Evolutionary conservation across 305 asterid species (phyloP).

Genomic region (Fraxinus nigra): DNA sequence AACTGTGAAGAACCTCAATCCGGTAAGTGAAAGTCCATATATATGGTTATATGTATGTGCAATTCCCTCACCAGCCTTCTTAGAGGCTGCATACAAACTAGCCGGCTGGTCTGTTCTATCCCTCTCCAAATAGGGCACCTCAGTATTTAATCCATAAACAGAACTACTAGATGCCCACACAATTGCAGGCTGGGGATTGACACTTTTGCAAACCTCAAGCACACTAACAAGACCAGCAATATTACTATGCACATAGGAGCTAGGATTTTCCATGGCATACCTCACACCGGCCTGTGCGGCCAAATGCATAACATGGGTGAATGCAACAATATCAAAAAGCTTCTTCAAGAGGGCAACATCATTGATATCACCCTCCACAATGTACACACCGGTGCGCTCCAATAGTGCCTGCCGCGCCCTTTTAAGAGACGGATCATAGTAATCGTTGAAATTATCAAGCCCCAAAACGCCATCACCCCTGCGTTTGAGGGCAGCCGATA

Average conservation of each 20-base stretch:
- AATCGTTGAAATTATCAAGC: conserved; percentile 74
- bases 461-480: conserved; percentile 92
- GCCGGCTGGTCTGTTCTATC: conserved; percentile 94
- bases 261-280: conserved; percentile 91
- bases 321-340: conserved; percentile 72
- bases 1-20: conserved; percentile 86
- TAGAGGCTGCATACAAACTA: conserved; percentile 87
- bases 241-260: conserved; percentile 87
- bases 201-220: conserved; percentile 79
- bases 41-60: conserved; percentile 89
- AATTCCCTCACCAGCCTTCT: conserved; percentile 91
- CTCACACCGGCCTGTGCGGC: conserved; percentile 96
- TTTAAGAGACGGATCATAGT: conserved; percentile 77
- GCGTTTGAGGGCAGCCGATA: conserved; percentile 83
- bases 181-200: conserved; percentile 85
- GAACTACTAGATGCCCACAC: conserved; percentile 98
- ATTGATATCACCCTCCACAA: conserved; percentile 92
- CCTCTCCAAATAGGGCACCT: conserved; percentile 82
- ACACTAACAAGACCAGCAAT: conserved; percentile 81
- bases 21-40: conserved; percentile 83
- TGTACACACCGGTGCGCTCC: conserved; percentile 71
- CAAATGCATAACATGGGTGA: conserved; percentile 90
- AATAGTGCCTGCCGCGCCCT: conserved; percentile 70
- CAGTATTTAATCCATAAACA: conserved; percentile 80
- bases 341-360: conserved; percentile 56